Conservation (phyloP, 1,284 basidiomycete species). For the Leccinum subspadiceum region DNA sequence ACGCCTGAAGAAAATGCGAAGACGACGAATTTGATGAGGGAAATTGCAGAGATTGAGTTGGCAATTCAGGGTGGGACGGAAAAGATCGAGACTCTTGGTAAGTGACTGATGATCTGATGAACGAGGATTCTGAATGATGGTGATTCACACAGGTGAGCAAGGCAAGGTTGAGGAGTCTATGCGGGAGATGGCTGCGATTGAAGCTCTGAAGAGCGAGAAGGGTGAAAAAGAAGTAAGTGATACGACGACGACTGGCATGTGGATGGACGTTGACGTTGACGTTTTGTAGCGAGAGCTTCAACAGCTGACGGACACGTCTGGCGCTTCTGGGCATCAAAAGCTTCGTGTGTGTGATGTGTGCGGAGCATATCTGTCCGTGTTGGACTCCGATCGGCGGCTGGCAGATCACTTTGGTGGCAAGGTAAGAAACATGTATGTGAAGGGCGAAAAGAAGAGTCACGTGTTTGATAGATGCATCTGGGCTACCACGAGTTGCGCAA, state of each 20-base stretch:
- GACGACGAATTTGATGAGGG: constrained; percentile 97
- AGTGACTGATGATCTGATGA: constrained; percentile 27
- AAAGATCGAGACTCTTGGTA: constrained; percentile 94
- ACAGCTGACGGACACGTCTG: constrained; percentile 95
- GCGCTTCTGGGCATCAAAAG: constrained; percentile 98
- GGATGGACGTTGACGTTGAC: constrained; percentile 8
- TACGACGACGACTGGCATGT: background rate
- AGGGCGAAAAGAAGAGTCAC: constrained; percentile 21
- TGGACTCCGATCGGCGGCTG: constrained; percentile 97
- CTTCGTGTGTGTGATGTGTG: constrained; percentile 99
- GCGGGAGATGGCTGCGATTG: constrained; percentile 95
- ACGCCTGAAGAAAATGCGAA: constrained; percentile 99
- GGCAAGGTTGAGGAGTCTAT: constrained; percentile 99
- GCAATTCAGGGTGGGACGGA: constrained; percentile 98
- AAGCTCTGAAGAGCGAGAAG: constrained; percentile 96
- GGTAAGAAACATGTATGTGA: constrained; percentile 46
- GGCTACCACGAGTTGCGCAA: constrained; percentile 98
- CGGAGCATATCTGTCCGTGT: constrained; percentile 95
- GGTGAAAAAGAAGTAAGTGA: constrained; percentile 84
- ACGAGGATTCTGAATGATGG: constrained; percentile 10
- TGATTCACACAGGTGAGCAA: constrained; percentile 69
- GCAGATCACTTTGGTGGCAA: constrained; percentile 99
- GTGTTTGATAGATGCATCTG: constrained; percentile 83
- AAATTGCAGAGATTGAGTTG: constrained; percentile 98
- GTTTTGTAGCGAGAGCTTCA: constrained; percentile 80